Evolutionary conservation across 192 early-diverging fungal genomes (phyloP).

Genomic region (Mortierella antarctica): DNA sequence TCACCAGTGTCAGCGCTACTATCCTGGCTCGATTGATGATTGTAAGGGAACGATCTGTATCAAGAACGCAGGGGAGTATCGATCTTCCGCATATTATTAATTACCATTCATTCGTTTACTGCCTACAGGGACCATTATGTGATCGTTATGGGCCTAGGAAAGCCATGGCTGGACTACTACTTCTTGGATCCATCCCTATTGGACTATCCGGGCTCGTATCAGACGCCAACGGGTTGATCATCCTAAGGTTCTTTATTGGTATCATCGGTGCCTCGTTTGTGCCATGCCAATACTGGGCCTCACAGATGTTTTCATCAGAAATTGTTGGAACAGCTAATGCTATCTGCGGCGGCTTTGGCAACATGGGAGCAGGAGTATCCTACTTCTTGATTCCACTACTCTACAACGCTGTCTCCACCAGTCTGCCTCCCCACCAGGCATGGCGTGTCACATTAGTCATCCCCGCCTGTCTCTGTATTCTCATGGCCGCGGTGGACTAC

Average conservation of each 20-base stretch:
- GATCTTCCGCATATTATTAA: not conserved
- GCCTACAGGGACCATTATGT: slow-evolving; percentile 52
- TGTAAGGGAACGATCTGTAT: slow-evolving; percentile 1
- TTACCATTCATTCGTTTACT: slow-evolving; percentile 27
- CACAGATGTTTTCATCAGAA: slow-evolving; percentile 62
- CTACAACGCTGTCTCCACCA: slow-evolving; percentile 48
- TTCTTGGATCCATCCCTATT: slow-evolving; percentile 65
- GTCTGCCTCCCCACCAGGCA: slow-evolving; percentile 44
- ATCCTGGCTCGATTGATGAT: slow-evolving; percentile 65
- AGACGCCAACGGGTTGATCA: slow-evolving; percentile 59
- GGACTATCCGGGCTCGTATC: slow-evolving; percentile 58
- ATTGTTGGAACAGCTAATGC: slow-evolving; percentile 78
- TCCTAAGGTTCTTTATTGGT: slow-evolving; percentile 65
- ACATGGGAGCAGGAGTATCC: slow-evolving; percentile 73
- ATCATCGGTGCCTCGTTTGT: slow-evolving; percentile 74
- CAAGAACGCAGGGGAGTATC: not conserved
- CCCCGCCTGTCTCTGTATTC: slow-evolving; percentile 44
- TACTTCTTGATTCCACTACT: slow-evolving; percentile 72
- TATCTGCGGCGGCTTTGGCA: slow-evolving; percentile 75
- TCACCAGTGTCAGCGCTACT: slow-evolving; percentile 66
- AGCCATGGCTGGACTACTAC: slow-evolving; percentile 66
- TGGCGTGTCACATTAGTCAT: slow-evolving; percentile 63
- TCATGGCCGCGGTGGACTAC: slow-evolving; percentile 38
- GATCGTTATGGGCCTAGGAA: slow-evolving; percentile 58
- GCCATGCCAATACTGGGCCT: slow-evolving; percentile 79